Base-by-base conservation (phyloP, 495 filamentous ascomycete species). In the Choiromyces venosus region DNA sequence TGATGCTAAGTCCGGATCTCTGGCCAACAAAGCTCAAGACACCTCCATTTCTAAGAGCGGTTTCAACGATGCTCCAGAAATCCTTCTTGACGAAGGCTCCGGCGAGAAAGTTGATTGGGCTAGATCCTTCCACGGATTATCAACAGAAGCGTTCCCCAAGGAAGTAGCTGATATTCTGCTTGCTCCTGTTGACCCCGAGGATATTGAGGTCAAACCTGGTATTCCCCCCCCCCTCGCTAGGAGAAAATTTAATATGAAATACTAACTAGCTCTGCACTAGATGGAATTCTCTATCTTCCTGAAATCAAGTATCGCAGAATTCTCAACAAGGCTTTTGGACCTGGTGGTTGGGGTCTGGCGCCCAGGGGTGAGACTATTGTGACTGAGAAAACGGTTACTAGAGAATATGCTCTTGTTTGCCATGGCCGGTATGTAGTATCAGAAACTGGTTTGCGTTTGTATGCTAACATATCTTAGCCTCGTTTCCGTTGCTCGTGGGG, bases 241-340 rank as follows among this genome's bases (percentile, higher is more conserved):
- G 14, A 19, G 21, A 37, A 71, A 37, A 21, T 33, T 16, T 70
- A 25, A 12, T 25, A 56, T 14, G n/a, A 56, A 56, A 56, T 29
- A 37, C 25, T 37, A 21, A 65, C 73, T 65, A 67, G 67, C 19
- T 1, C 33, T 10, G 33, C 64, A 19, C 91, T 92, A 37, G 95
- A 99, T 83, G 95, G 95, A 38, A 96, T 99, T 78, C 85, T 97
- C 66, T 99, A 97, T 81, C 86, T 99, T 70, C 95, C 95, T 19
- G 95, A 99, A 87, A 99, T 99, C 85, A 99, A 99, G 83, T 99
- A 99, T 83, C 86, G 95, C 35, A 86, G 95, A 52, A 97, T 97
- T 72, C 83, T 99, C 76, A 97, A 97, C 80, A 81, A 84, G 52
- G 93, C 95, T 0, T 99, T 99, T 83, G 95, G 95, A 0, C 95